phyloP scores from a whole-genome alignment of 352 stramenopile genomes.

The Phytophthora pluvialis region DNA sequence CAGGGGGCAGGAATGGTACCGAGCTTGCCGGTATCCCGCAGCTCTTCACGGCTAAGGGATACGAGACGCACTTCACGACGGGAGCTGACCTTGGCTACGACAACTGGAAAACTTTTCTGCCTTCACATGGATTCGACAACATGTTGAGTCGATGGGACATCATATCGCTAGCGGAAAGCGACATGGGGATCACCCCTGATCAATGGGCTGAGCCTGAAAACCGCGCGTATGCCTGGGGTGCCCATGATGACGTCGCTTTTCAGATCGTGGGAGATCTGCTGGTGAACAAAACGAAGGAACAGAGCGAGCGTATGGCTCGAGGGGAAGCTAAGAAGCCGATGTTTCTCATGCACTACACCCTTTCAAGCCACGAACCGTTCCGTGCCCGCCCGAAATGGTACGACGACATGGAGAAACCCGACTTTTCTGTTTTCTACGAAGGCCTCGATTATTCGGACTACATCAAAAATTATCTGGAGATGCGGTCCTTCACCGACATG shows the following conservation, averaged over 20 bases:
- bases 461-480: conserved; percentile 56
- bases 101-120: conserved; percentile 4
- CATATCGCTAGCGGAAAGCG: conserved; percentile 8
- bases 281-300: conserved; percentile 8
- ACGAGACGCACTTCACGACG: conserved; percentile 17
- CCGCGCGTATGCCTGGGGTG: background rate
- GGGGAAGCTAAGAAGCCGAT: conserved; percentile 42
- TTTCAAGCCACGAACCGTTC: conserved; percentile 54
- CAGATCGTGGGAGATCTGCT: conserved; percentile 1
- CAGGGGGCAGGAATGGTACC: background rate
- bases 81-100: background rate
- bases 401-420: conserved; percentile 42
- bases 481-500: conserved; percentile 65
- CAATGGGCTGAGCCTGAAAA: background rate
- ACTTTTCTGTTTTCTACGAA: conserved; percentile 59
- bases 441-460: conserved; percentile 37
- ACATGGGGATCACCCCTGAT: background rate
- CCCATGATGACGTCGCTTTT: conserved; percentile 3
- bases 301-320: conserved; percentile 15
- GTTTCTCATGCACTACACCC: conserved; percentile 69
- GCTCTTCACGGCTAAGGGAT: conserved; percentile 5
- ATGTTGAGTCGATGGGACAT: conserved; percentile 2
- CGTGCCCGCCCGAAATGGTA: conserved; percentile 49
- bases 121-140: conserved; percentile 1
- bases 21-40: conserved; percentile 9